Percentiles rank a stretch among this genome's conserved stretches.
Evolutionary conservation across 2,329 filamentous ascomycete species (phyloP).

Genomic region (Acrocalymma vagum): DNA sequence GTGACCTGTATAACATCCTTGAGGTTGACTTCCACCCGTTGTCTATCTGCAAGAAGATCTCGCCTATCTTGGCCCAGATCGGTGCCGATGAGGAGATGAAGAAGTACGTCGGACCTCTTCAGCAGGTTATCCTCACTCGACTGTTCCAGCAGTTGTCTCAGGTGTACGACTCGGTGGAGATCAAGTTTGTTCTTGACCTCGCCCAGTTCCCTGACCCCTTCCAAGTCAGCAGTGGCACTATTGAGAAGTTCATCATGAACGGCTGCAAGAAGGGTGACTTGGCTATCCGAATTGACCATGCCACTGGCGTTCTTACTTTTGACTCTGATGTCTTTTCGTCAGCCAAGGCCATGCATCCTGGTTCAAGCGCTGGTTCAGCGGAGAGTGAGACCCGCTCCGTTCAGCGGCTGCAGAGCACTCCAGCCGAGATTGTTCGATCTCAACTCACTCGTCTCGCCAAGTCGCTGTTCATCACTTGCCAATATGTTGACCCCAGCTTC

Average conservation of each 20-base stretch:
- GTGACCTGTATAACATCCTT: conserved; percentile 96
- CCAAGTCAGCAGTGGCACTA: conserved; percentile 87
- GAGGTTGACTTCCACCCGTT: conserved; percentile 99
- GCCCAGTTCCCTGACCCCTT: conserved; percentile 97
- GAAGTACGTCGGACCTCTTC: conserved; percentile 92
- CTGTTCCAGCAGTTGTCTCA: conserved; percentile 99
- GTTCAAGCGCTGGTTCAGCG: conserved; percentile 84
- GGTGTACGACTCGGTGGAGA: conserved; percentile 97
- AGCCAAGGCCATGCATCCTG: conserved; percentile 87
- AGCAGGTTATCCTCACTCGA: conserved; percentile 97
- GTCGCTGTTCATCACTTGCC: conserved; percentile 90
- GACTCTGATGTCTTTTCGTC: conserved; percentile 99
- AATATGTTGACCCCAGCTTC: conserved; percentile 92
- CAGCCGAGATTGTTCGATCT: conserved; percentile 95
- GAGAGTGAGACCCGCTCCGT: conserved; percentile 85
- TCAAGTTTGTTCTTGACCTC: conserved; percentile 90
- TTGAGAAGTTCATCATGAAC: conserved; percentile 99
- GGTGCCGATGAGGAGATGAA: conserved; percentile 94
- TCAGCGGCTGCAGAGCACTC: conserved; percentile 95
- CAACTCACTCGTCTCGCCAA: conserved; percentile 92
- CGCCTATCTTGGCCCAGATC: conserved; percentile 92
- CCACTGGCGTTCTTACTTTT: conserved; percentile 93
- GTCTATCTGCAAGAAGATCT: conserved; percentile 99
- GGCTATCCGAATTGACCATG: conserved; percentile 94
- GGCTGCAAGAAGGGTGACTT: conserved; percentile 99